Evolutionary conservation across 768 basidiomycete species (phyloP).

Genomic region (Mycena alexandri): DNA sequence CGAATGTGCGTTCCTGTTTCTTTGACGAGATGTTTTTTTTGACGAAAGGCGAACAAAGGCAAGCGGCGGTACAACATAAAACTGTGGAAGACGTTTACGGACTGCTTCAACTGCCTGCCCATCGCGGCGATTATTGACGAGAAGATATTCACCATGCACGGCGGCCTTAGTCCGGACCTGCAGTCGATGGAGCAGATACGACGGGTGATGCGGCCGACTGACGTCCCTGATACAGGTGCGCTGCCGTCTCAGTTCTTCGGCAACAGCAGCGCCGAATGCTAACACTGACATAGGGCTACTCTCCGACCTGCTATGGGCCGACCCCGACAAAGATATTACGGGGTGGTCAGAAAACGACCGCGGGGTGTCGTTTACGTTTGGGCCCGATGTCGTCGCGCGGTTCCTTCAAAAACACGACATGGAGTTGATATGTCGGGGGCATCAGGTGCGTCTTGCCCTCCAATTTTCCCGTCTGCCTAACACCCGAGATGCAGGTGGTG

Average conservation of each 20-base stretch:
- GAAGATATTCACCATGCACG: conserved; percentile 99
- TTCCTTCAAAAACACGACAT: conserved; percentile 99
- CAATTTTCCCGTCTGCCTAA: no score
- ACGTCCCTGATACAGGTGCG: conserved; percentile 97
- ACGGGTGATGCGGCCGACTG: conserved; percentile 98
- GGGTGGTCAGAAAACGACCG: conserved; percentile 99
- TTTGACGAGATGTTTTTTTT: conserved; percentile 13
- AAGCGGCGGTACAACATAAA: conserved; percentile 99
- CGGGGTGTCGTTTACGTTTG: conserved; percentile 99
- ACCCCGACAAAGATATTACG: conserved; percentile 99
- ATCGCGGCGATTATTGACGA: conserved; percentile 99
- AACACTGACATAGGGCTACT: conserved; percentile 78
- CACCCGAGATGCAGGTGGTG: conserved; percentile 75
- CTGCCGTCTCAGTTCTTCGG: conserved; percentile 10
- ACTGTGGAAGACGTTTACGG: conserved; percentile 99
- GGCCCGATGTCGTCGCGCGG: conserved; percentile 96
- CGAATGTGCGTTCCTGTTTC: conserved; percentile 80
- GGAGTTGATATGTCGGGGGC: conserved; percentile 98
- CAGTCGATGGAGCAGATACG: conserved; percentile 99
- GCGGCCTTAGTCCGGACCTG: conserved; percentile 95
- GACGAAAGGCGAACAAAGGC: conserved; percentile 66
- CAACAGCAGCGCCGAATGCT: neutral
- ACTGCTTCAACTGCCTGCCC: conserved; percentile 99
- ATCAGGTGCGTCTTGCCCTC: conserved; percentile 76
- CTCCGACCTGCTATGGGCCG: conserved; percentile 98